phyloP scores from a whole-genome alignment of 345 rosid genomes.

The Excoecaria cochinchinensis region DNA sequence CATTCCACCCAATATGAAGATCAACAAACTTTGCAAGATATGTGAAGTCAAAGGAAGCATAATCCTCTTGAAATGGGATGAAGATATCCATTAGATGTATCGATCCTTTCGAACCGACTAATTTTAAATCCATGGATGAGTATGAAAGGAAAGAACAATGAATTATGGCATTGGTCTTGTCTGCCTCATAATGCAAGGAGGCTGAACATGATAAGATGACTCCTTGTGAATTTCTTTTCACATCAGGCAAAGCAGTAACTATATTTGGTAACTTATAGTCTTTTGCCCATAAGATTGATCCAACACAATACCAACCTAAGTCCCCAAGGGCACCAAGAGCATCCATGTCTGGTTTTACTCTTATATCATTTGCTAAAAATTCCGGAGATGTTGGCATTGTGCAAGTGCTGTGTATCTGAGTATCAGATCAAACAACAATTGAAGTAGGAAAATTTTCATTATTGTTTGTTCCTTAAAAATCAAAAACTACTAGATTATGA shows the following conservation, averaged over 20 bases:
- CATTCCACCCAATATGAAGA: slow-evolving; percentile 62
- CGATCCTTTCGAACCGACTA: slow-evolving; percentile 49
- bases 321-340: slow-evolving; percentile 62
- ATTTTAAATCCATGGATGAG: slow-evolving; percentile 45
- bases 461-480: too few species aligned
- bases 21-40: slow-evolving; percentile 49
- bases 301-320: slow-evolving; percentile 64
- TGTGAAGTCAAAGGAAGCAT: slow-evolving; percentile 48
- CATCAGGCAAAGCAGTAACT: slow-evolving; percentile 49
- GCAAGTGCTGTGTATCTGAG: slow-evolving; percentile 48
- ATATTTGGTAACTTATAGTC: slow-evolving; percentile 49
- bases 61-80: slow-evolving; percentile 54
- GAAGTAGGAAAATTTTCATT: not conserved
- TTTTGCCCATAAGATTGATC: slow-evolving; percentile 64
- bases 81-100: slow-evolving; percentile 50
- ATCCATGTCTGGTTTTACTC: slow-evolving; percentile 54
- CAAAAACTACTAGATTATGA: too few species aligned
- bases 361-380: slow-evolving; percentile 32
- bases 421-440: too few species aligned
- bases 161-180: slow-evolving; percentile 34
- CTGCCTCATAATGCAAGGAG: slow-evolving; percentile 43
- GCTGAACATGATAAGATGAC: slow-evolving; percentile 61
- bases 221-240: slow-evolving; percentile 47
- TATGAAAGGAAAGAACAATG: slow-evolving; percentile 64
- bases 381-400: slow-evolving; percentile 33